Evolutionary conservation across 1,284 basidiomycete genomes (phyloP), one percentile per base, ranked within the genome.

Genomic region (Omphalotus olearius): DNA sequence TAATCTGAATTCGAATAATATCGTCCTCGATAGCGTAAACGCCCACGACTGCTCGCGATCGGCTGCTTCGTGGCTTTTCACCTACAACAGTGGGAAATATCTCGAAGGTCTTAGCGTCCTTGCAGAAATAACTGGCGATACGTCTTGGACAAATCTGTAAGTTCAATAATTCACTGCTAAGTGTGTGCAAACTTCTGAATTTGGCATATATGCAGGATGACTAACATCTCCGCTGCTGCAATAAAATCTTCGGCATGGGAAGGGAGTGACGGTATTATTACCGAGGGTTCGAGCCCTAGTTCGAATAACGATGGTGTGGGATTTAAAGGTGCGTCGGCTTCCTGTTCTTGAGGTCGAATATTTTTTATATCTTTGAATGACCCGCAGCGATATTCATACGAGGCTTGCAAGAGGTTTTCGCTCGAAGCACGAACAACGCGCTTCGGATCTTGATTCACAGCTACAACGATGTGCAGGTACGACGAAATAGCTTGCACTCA

Each of bases 61-160:
- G 0, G 67, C 74, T 1, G 59, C 68, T 2, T 65, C 53, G 2
- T 75, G 71, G 69, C 50, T 75, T 6, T 79, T 78, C 60, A 79
- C 76, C 0, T 79, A 79, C 57, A 80, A 79, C 54, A 71, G 64
- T 36, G 76, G 78, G 35, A 80, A 80, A 53, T 74, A 66, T 47
- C 66, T 80, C 30, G 76, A 80, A 56, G 79, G 75, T 1, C 61
- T 78, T 28, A 71, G 66, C 38, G 68, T 79, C 3, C 62, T 80
- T 30, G 63, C 63, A 0, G 65, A 66, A 47, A 66, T 77, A 28
- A 76, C 74, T 13, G 65, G 65, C 5, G 69, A 77, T 54, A 47
- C 57, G 28, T 60, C 67, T 30, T 77, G 76, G 74, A 69, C 56
- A 37, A 60, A 50, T 2, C 51, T 73, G 72, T 75, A 55, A 53